A percentile compares a stretch with the other conserved stretches of the same genome.
Conservation (phyloP, 2,329 filamentous ascomycete species). For the Fusarium annulatum region DNA sequence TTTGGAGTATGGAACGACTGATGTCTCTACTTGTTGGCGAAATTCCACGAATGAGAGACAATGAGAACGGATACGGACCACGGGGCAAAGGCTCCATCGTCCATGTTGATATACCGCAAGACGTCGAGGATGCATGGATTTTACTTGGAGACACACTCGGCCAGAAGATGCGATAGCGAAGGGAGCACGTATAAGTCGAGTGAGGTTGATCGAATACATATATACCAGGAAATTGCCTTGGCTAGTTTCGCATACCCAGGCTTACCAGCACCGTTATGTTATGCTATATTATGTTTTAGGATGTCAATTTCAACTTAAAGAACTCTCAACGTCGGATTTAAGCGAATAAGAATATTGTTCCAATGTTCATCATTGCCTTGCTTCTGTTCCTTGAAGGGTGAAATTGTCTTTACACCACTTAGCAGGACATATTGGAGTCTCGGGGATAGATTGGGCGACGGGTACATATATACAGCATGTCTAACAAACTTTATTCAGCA, state of each 20-base stretch:
- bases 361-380: background rate
- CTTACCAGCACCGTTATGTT: background rate
- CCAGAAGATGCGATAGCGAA: slow-evolving; percentile 2
- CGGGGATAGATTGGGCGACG: background rate
- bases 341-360: background rate
- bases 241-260: background rate
- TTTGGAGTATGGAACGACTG: slow-evolving; percentile 37
- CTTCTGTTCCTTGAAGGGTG: background rate
- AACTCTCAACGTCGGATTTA: background rate
- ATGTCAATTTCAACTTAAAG: background rate
- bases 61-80: slow-evolving; percentile 35
- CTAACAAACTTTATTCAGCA: background rate
- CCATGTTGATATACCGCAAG: slow-evolving; percentile 27
- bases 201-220: background rate
- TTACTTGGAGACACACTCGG: slow-evolving; percentile 8
- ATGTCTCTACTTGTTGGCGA: slow-evolving; percentile 36
- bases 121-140: slow-evolving; percentile 26
- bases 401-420: background rate
- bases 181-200: background rate
- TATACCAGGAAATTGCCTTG: background rate
- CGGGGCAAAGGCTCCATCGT: slow-evolving; percentile 33
- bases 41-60: slow-evolving; percentile 38
- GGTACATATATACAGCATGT: background rate
- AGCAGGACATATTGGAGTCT: background rate
- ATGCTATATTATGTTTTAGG: background rate